Base-by-base conservation (phyloP, 139 green algal species). In the Volvox reticuliferus region DNA sequence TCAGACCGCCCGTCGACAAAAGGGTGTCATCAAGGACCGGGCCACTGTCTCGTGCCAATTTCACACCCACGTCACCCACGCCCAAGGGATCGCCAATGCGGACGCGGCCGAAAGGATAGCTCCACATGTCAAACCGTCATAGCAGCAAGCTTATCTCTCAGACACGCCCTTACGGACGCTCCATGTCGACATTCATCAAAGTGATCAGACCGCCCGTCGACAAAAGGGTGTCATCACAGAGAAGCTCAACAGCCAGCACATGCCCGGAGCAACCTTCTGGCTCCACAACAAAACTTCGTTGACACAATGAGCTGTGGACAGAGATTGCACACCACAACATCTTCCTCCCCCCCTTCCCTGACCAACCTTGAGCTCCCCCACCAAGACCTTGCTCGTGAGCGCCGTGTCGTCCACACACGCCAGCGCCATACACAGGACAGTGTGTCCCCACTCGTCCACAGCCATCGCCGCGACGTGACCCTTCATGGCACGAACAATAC, bases 1-100 rank as follows among this genome's bases (percentile, higher is more conserved):
- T 97, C 96, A 95, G 96, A 97, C 96, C 96, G 96, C 96, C 96
- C 96, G 96, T 97, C 96, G 94, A 95, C 91, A 95, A n/a, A n/a
- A 75, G 82, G 87, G 0, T 93, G 91, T 97, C 96, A 93, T 97
- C 96, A 97, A 2, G 30, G 44, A 89, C n/a, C 69, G 37, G 21
- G 21, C 65, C 65, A 5, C n/a, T n/a, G n/a, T 30, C 21, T 24
- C 9, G 12, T 28, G 16, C 3, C 6, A 73, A 73, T 12, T 24
- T 28, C 65, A 73, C 44, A 73, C 6, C 65, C 65, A 24, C 24
- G 5, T 28, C n/a, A 9, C 65, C 65, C 21, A 73, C 24, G 65
- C 65, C 65, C 12, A 28, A n/a, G n/a, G n/a, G n/a, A n/a, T n/a
- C n/a, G 2, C 21, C 9, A 24, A 9, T 28, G 21, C 65, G 6